A percentile compares a stretch with the other conserved stretches of the same genome.
phyloP scores from a whole-genome alignment of 2,329 filamentous ascomycete species.

The Trichophyton rubrum region DNA sequence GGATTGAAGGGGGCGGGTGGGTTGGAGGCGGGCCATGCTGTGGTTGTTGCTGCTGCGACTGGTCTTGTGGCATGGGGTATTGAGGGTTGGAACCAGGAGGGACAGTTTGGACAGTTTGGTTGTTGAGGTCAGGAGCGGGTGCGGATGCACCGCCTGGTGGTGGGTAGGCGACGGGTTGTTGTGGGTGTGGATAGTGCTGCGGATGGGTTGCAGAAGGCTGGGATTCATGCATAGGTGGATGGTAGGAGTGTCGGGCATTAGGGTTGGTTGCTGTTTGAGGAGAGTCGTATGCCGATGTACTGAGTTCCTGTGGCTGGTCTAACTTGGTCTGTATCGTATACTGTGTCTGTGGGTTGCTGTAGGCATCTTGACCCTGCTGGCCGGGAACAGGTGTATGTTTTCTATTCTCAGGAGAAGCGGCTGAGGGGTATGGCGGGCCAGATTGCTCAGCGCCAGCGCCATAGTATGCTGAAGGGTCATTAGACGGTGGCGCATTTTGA shows the following conservation, averaged over 20 bases:
- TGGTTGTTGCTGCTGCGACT: conserved; percentile 20
- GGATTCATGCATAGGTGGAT: conserved; percentile 16
- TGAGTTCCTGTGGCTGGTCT: conserved; percentile 62
- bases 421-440: conserved; percentile 28
- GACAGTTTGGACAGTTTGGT: conserved; percentile 9
- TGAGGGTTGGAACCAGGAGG: conserved; percentile 13
- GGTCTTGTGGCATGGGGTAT: conserved; percentile 13
- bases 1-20: conserved; percentile 26
- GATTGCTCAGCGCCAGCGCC: conserved; percentile 48
- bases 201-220: conserved; percentile 21
- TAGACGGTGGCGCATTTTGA: conserved; percentile 26
- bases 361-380: conserved; percentile 38
- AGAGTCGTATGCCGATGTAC: conserved; percentile 65
- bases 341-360: conserved; percentile 26
- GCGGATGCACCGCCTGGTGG: conserved; percentile 19
- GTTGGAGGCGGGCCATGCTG: conserved; percentile 23
- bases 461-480: conserved; percentile 51
- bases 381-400: conserved; percentile 24
- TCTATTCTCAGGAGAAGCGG: conserved; percentile 31
- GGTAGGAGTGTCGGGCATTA: conserved; percentile 25
- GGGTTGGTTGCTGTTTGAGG: conserved; percentile 40
- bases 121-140: neutral
- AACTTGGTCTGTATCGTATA: conserved; percentile 56
- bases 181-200: conserved; percentile 22
- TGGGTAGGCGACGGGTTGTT: conserved; percentile 29